These are phyloP conservation scores for Olyra latifolia DNA, from an alignment of 176 grass and related monocot genomes.

Conservation along the genomic window DNA sequence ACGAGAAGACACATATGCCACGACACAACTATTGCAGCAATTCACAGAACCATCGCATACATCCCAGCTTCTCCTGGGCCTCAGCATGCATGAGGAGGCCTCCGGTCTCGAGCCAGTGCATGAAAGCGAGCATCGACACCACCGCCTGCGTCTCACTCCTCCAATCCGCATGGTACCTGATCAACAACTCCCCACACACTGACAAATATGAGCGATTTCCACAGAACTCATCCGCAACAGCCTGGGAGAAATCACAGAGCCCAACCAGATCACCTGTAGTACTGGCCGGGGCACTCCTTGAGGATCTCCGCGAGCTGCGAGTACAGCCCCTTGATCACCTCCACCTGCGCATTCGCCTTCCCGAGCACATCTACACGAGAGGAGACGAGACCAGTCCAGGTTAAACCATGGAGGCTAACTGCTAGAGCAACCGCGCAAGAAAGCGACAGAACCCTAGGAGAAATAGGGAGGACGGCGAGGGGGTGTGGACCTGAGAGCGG, in stretches of 20 bases:
- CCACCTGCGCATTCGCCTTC: conserved; percentile 77
- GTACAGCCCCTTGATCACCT: conserved; percentile 69
- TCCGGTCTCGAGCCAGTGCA: conserved; percentile 80
- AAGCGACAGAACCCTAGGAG: not conserved
- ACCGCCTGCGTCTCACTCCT: conserved; percentile 70
- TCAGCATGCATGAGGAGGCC: conserved; percentile 77
- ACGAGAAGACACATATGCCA: conserved; percentile 1
- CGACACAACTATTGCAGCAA: conserved; percentile 6
- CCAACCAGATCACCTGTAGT: conserved; percentile 61
- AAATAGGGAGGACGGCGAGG: not conserved
- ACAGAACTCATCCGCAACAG: not conserved
- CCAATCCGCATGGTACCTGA: conserved; percentile 90
- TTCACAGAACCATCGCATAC: conserved; percentile 37
- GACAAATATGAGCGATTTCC: conserved; percentile 7
- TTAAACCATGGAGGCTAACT: not conserved
- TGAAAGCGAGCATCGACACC: conserved; percentile 78
- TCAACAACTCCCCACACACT: conserved; percentile 14
- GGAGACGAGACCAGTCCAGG: not conserved
- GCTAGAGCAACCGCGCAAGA: not conserved
- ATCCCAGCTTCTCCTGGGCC: conserved; percentile 85
- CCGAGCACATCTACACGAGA: conserved; percentile 67
- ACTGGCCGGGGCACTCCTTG: conserved; percentile 75
- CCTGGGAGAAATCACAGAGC: not conserved
- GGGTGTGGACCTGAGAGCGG: conserved; percentile 52
- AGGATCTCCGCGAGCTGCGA: conserved; percentile 66